phyloP scores from a whole-genome alignment of 495 filamentous ascomycete genomes.

The Xylaria bambusicola region DNA sequence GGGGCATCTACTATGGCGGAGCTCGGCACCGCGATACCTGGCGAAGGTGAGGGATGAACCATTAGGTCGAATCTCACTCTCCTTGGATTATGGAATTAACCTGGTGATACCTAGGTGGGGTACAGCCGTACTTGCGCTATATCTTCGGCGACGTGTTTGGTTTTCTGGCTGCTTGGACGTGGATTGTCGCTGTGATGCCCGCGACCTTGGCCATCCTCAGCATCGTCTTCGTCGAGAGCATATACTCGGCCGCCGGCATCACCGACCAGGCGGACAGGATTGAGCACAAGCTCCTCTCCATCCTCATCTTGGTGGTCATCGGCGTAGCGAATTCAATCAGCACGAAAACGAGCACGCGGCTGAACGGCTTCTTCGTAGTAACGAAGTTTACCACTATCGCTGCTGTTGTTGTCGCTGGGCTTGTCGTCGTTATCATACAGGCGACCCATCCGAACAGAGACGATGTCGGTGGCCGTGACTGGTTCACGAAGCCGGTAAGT shows the following conservation, averaged over 20 bases:
- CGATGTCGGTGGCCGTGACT: slow-evolving; percentile 49
- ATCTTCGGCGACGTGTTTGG: slow-evolving; percentile 58
- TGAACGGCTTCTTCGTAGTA: slow-evolving; percentile 57
- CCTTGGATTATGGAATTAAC: neutral
- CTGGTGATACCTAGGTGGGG: slow-evolving; percentile 39
- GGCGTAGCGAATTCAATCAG: slow-evolving; percentile 56
- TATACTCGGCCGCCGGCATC: slow-evolving; percentile 50
- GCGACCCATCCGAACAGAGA: slow-evolving; percentile 29
- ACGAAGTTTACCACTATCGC: slow-evolving; percentile 53
- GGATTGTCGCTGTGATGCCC: slow-evolving; percentile 60
- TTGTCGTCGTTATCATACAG: slow-evolving; percentile 47
- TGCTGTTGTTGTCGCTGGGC: slow-evolving; percentile 48
- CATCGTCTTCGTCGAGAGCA: slow-evolving; percentile 61
- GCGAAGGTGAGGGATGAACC: slow-evolving; percentile 36
- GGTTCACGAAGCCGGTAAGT: slow-evolving; percentile 42
- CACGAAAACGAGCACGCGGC: slow-evolving; percentile 54
- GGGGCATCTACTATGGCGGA: slow-evolving; percentile 57
- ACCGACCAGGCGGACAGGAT: slow-evolving; percentile 43
- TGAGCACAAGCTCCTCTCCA: slow-evolving; percentile 51
- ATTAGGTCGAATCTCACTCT: neutral
- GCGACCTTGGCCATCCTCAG: slow-evolving; percentile 58
- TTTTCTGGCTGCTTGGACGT: slow-evolving; percentile 59
- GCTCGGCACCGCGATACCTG: slow-evolving; percentile 56
- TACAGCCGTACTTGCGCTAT: slow-evolving; percentile 57
- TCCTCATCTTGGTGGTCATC: slow-evolving; percentile 47